Percentiles rank a stretch among this genome's conserved stretches.
Evolutionary conservation across 2,329 filamentous ascomycete genomes (phyloP).

Genomic region (Aspergillus persii): DNA sequence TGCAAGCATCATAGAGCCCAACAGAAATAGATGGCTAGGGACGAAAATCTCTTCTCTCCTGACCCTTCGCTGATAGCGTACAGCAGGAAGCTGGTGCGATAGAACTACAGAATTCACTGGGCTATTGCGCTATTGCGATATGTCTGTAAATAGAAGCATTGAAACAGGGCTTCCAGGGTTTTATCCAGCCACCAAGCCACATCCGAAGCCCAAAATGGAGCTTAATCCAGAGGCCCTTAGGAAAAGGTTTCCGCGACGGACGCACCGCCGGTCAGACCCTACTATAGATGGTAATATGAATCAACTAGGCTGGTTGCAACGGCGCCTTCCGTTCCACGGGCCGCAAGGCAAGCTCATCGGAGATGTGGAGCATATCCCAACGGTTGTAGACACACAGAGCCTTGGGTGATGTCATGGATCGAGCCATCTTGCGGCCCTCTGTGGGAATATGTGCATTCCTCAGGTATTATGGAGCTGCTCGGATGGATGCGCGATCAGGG

Average conservation of each 20-base stretch:
- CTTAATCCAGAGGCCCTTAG: not conserved
- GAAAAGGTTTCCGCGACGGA: not conserved
- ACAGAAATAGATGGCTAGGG: not conserved
- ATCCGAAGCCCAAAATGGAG: not conserved
- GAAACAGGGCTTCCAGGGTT: not conserved
- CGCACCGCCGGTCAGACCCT: too few relatives aligned
- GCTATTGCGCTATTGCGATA: too few relatives aligned
- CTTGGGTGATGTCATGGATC: not conserved
- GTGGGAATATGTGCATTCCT: not conserved
- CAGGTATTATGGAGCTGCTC: not conserved
- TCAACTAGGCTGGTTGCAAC: not conserved
- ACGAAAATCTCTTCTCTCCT: too few relatives aligned
- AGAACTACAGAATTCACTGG: too few relatives aligned
- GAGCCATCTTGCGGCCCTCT: not conserved
- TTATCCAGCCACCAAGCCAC: not conserved
- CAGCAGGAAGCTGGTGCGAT: too few relatives aligned
- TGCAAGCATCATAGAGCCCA: not conserved
- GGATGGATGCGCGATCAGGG: not conserved
- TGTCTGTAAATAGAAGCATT: not conserved
- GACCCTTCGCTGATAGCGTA: too few relatives aligned
- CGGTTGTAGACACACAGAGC: too few relatives aligned
- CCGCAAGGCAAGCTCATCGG: not conserved
- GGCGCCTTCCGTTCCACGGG: not conserved
- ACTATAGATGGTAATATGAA: not conserved
- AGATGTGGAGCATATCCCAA: not conserved